phyloP scores from a whole-genome alignment of 2,329 filamentous ascomycete genomes.

The Alternaria panax region DNA sequence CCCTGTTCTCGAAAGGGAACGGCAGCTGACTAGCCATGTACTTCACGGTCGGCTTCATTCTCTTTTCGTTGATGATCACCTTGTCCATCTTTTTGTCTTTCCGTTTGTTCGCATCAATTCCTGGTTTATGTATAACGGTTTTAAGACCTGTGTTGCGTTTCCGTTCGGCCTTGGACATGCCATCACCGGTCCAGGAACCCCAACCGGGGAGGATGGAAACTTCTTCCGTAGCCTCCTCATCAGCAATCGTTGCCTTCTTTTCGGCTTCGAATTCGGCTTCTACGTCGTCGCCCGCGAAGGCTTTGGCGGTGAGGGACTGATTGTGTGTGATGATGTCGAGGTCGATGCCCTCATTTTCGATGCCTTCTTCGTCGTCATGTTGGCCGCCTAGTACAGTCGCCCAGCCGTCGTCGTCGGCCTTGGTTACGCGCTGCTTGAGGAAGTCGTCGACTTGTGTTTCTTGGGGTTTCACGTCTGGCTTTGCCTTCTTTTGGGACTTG shows the following conservation, averaged over 20 bases:
- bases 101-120: constrained; percentile 76
- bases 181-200: constrained; percentile 90
- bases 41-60: constrained; percentile 86
- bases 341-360: constrained; percentile 53
- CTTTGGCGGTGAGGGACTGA: constrained; percentile 75
- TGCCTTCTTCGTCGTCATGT: constrained; percentile 37
- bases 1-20: constrained; percentile 84
- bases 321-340: constrained; percentile 57
- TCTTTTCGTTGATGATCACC: constrained; percentile 93
- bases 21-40: constrained; percentile 86
- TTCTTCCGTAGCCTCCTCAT: constrained; percentile 82
- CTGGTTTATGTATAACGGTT: constrained; percentile 70
- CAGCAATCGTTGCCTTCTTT: constrained; percentile 73
- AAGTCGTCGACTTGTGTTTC: constrained; percentile 35
- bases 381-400: constrained; percentile 52
- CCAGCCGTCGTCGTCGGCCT: constrained; percentile 54
- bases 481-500: constrained; percentile 29
- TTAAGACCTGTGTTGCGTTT: constrained; percentile 62
- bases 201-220: constrained; percentile 91
- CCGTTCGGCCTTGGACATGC: constrained; percentile 73
- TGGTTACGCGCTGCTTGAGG: constrained; percentile 42
- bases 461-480: constrained; percentile 11
- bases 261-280: constrained; percentile 80
- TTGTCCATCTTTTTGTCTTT: constrained; percentile 82
- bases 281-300: constrained; percentile 87